These are phyloP conservation scores for Colletotrichum australisinense DNA, from an alignment of 2,329 filamentous ascomycete species.

Conservation along the genomic window DNA sequence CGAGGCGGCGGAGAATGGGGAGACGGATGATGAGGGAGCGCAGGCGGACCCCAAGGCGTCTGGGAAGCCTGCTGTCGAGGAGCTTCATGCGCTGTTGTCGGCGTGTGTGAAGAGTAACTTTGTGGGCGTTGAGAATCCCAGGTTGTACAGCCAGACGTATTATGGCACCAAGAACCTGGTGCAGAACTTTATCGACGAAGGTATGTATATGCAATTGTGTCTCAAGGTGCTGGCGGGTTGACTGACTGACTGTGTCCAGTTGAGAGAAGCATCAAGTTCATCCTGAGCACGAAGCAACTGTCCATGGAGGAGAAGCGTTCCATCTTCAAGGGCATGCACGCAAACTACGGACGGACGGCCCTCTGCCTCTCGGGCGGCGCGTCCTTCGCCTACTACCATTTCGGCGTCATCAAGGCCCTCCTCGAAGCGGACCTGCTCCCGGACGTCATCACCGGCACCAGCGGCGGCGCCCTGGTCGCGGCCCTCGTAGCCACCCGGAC, in stretches of 20 bases:
- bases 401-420: slow-evolving; percentile 90
- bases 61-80: slow-evolving; percentile 70
- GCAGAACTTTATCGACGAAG: slow-evolving; percentile 89
- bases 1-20: slow-evolving; percentile 57
- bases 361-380: slow-evolving; percentile 94
- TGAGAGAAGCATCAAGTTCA: slow-evolving; percentile 73
- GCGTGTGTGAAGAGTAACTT: slow-evolving; percentile 98
- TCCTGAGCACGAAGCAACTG: slow-evolving; percentile 76
- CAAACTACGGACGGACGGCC: slow-evolving; percentile 92
- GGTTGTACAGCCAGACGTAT: slow-evolving; percentile 97
- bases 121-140: slow-evolving; percentile 91
- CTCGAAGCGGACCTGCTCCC: slow-evolving; percentile 88
- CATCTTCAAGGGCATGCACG: slow-evolving; percentile 88
- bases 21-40: slow-evolving; percentile 49
- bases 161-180: slow-evolving; percentile 97
- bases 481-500: slow-evolving; percentile 89
- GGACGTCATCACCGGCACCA: slow-evolving; percentile 96
- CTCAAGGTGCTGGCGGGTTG: too few species aligned
- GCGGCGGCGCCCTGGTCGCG: slow-evolving; percentile 91
- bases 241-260: too few species aligned
- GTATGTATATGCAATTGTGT: slow-evolving; percentile 59
- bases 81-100: slow-evolving; percentile 82
- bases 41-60: slow-evolving; percentile 41
- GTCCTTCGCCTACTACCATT: slow-evolving; percentile 96
- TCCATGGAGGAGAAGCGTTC: slow-evolving; percentile 78